A percentile compares a stretch with the other conserved stretches of the same genome.
These are phyloP conservation scores for Termitomyces eurrhizus DNA, from an alignment of 768 basidiomycete genomes.

Conservation along the genomic window DNA sequence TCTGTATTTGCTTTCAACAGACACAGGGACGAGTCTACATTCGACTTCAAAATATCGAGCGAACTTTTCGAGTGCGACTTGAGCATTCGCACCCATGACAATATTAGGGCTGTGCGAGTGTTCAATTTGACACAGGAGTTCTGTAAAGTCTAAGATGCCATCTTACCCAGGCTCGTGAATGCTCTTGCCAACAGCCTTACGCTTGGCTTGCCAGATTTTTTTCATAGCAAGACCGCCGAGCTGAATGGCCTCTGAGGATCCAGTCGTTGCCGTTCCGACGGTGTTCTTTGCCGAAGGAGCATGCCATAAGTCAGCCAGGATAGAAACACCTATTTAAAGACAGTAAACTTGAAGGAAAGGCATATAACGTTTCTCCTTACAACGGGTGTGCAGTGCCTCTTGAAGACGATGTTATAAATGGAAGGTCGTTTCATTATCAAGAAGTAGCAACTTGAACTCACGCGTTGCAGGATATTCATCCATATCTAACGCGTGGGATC, in stretches of 20 bases:
- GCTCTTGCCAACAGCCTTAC: conserved; percentile 61
- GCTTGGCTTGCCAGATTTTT: conserved; percentile 63
- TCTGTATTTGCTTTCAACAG: conserved; percentile 47
- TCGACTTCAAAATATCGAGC: conserved; percentile 73
- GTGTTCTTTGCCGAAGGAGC: conserved; percentile 59
- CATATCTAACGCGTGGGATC: conserved; percentile 21
- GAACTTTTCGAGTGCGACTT: conserved; percentile 70
- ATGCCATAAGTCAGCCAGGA: conserved; percentile 64
- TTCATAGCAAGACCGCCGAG: conserved; percentile 78
- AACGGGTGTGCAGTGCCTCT: conserved; percentile 54
- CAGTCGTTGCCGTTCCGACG: conserved; percentile 69
- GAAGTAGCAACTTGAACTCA: conserved; percentile 17
- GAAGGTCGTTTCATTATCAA: not conserved
- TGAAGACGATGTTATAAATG: not conserved
- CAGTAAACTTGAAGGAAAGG: not conserved
- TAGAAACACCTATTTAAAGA: conserved; percentile 34
- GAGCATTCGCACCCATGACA: conserved; percentile 68
- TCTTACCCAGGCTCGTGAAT: conserved; percentile 74
- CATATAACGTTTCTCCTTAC: conserved; percentile 17
- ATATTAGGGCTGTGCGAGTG: conserved; percentile 47
- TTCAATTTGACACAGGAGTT: not conserved
- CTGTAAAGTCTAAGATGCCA: not conserved
- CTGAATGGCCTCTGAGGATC: conserved; percentile 68
- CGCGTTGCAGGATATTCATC: conserved; percentile 69
- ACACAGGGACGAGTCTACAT: conserved; percentile 48